phyloP scores from a whole-genome alignment of 164 flowering plant species.

The Tinospora cordifolia region DNA sequence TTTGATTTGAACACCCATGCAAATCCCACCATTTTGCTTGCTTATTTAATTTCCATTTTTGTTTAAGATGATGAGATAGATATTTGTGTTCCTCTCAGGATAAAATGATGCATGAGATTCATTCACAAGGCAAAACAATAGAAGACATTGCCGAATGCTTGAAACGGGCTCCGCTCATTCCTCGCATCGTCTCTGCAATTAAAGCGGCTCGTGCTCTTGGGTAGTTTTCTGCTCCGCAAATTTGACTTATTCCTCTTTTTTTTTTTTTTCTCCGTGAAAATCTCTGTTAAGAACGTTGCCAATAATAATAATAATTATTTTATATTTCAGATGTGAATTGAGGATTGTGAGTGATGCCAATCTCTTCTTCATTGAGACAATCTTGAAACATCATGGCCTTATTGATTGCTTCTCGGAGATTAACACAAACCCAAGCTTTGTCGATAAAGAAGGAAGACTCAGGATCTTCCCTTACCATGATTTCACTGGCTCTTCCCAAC shows the following conservation, averaged over 20 bases:
- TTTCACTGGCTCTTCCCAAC: constrained; percentile 30
- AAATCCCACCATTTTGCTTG: neutral
- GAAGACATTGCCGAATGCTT: constrained; percentile 54
- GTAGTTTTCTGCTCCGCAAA: constrained; percentile 23
- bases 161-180: constrained; percentile 39
- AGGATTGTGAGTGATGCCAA: constrained; percentile 78
- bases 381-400: constrained; percentile 62
- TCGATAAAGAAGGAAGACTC: constrained; percentile 59
- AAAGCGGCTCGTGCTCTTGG: constrained; percentile 54
- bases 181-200: constrained; percentile 43
- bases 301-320: neutral
- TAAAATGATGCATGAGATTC: constrained; percentile 33
- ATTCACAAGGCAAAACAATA: constrained; percentile 27
- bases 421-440: constrained; percentile 47
- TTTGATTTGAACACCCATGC: neutral
- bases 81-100: constrained; percentile 20
- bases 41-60: neutral
- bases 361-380: constrained; percentile 62
- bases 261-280: neutral
- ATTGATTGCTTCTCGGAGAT: constrained; percentile 59
- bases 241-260: no score
- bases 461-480: constrained; percentile 58
- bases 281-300: neutral
- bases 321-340: constrained; percentile 57
- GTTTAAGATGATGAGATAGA: neutral